Percentiles rank a stretch among this genome's conserved stretches.
Evolutionary conservation across 139 green algal genomes (phyloP).

Genomic region (Eudorina sp.): DNA sequence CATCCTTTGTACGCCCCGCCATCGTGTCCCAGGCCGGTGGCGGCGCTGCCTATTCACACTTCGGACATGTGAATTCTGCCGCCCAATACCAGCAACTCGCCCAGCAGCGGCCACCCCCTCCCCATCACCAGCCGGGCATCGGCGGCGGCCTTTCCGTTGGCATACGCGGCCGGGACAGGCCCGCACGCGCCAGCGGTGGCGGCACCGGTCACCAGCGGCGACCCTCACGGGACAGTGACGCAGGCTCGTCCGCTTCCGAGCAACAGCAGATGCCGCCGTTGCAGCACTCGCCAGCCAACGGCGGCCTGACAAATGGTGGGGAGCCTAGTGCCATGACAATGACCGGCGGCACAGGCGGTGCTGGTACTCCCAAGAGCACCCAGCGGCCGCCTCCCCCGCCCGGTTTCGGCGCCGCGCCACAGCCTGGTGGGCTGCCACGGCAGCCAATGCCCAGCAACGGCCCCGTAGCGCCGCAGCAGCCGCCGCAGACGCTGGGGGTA

Average conservation of each 20-base stretch:
- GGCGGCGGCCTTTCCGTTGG: not conserved
- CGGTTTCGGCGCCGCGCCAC: slow-evolving; percentile 24
- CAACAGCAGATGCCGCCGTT: not conserved
- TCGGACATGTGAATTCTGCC: not conserved
- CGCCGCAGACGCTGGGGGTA: not conserved
- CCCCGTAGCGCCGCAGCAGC: not conserved
- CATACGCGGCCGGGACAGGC: not conserved
- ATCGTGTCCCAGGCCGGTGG: not conserved
- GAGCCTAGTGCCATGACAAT: not conserved
- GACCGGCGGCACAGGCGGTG: not conserved
- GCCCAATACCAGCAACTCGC: slow-evolving; percentile 11
- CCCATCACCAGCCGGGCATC: not conserved
- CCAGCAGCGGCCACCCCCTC: not conserved
- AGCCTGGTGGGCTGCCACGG: not conserved
- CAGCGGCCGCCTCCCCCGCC: slow-evolving; percentile 21
- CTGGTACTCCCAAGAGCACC: slow-evolving; percentile 5
- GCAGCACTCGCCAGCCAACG: not conserved
- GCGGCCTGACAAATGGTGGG: not conserved
- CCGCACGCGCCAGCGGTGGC: slow-evolving; percentile 2
- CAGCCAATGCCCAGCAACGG: slow-evolving; percentile 3
- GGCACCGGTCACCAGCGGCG: slow-evolving; percentile 39
- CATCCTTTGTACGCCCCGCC: too few species aligned
- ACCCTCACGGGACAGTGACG: slow-evolving; percentile 34
- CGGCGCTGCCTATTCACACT: slow-evolving; percentile 13
- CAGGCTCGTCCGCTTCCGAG: slow-evolving; percentile 8